Base-by-base conservation (phyloP, 495 filamentous ascomycete species). In the Penicillium paradoxum region DNA sequence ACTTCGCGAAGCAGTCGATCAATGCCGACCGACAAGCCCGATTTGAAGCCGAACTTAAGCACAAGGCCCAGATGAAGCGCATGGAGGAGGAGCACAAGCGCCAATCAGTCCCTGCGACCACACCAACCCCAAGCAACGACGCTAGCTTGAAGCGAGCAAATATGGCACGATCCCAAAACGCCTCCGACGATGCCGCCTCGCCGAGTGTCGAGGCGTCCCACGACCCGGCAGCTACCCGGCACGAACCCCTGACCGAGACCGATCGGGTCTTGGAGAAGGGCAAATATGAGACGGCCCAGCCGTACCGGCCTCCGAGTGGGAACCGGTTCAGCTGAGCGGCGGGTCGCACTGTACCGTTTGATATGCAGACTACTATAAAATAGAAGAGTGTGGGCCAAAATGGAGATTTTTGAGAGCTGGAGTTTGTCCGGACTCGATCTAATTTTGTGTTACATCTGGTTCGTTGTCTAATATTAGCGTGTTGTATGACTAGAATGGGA, bases 1-100 rank as follows among this genome's bases (percentile, higher is more conserved):
- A 89, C 75, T 96, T 96, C 69, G 95, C 93, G 49, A 98, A 98
- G 78, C 79, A 84, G 58, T 86, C 84, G 68, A 91, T 98, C 77
- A 92, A 97, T 60, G 88, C 87, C 56, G 89, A 96, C 72, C 87
- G 90, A 36, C 78, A 80, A 27, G 70, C 80, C 47, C 80, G 89
- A 57, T 83, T 87, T 48, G 81, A 89, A 53, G 81, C 83, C 30
- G 80, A 86, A 41, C 72, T 81, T 36, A 78, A 79, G 65, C 80
- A 81, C 66, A 84, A 83, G 71, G 76, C 79, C 49, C 76, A 85
- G 63, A 69, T 79, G 52, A 74, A 79, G 17, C 76, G 78, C 7
- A 77, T 85, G 58, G 83, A 88, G 63, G 64, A 68, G 9, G 72
- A 76, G 73, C 62, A 79, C 71, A 56, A 64, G 60, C 61, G 75